Evolutionary conservation across 148 eudicot genomes (phyloP), one percentile per base, ranked within the genome.

Genomic region (Heliosperma pusillum): DNA sequence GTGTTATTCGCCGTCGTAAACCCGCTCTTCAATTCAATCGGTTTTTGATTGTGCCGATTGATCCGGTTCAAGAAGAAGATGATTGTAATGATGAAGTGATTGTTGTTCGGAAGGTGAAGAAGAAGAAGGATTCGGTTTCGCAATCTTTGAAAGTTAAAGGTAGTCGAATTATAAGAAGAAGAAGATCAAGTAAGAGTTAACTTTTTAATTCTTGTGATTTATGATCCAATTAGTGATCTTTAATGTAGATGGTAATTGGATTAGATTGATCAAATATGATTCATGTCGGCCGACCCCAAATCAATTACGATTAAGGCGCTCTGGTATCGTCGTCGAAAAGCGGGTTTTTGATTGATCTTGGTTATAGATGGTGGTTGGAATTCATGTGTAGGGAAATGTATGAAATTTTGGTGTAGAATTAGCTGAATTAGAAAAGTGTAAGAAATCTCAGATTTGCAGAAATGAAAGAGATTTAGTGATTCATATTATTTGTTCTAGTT

Each of bases 1-100:
- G 95, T 21, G 85, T 90, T 45, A 81, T 87, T 53, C 78, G 85
- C 22, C 70, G 93, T 7, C 77, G 90, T n/a, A 77, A 87, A 45
- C 79, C 91, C 36, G 82, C 82, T 40, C 66, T 85, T 64, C 47
- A 71, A 0, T 88, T 86, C 75, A 69, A 69, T 55, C 71, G 71
- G 7, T 73, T 76, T 13, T 27, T 69, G 47, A 70, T 77, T 68
- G 0, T 17, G 4, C 42, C 68, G 3, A 13, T 30, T 30, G 24
- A n/a, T 24, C 24, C n/a, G 0, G 15, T 8, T 62, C 53, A 67
- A 36, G 63, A 15, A 24, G 16, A 20, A 8, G 52, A 10, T 3
- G 59, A 42, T 60, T 50, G 20, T 69, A 60, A 64, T 22, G 13
- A 44, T 53, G 44, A 21, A 24, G 55, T 56, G 21, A 3, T 65